Conservation (phyloP, 2,329 filamentous ascomycete genomes). For the Daldinia sp. region DNA sequence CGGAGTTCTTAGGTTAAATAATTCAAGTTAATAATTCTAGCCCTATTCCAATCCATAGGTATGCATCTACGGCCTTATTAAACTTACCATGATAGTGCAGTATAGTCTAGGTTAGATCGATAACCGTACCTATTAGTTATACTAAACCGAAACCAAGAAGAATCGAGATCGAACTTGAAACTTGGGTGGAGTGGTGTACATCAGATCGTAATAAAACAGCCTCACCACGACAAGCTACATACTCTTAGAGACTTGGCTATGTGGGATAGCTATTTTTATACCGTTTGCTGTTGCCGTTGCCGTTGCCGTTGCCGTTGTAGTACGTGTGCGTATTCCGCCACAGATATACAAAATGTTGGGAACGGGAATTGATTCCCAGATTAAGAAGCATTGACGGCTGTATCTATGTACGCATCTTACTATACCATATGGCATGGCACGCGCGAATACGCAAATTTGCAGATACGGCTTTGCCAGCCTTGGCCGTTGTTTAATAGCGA, state of each 20-base stretch:
- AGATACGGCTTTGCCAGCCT: neutral
- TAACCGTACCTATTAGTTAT: no score
- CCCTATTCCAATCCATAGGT: no score
- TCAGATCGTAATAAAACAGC: constrained; percentile 31
- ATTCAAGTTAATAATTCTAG: no score
- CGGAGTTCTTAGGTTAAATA: neutral
- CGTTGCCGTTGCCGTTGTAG: no score
- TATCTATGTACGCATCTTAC: neutral
- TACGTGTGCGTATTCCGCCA: neutral
- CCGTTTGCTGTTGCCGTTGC: neutral
- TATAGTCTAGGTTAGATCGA: no score
- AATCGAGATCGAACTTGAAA: neutral
- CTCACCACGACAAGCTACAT: constrained; percentile 18
- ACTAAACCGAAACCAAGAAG: neutral
- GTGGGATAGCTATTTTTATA: constrained; percentile 32
- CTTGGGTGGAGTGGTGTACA: constrained; percentile 6
- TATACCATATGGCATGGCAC: neutral
- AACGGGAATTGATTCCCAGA: no score
- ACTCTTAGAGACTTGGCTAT: no score
- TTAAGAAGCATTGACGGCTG: neutral
- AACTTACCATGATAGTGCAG: neutral
- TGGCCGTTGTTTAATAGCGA: no score
- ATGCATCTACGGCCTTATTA: no score
- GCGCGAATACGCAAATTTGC: no score
- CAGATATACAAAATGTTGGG: neutral